phyloP scores from a whole-genome alignment of 352 stramenopile genomes.

The Elongisporangium prolatum region DNA sequence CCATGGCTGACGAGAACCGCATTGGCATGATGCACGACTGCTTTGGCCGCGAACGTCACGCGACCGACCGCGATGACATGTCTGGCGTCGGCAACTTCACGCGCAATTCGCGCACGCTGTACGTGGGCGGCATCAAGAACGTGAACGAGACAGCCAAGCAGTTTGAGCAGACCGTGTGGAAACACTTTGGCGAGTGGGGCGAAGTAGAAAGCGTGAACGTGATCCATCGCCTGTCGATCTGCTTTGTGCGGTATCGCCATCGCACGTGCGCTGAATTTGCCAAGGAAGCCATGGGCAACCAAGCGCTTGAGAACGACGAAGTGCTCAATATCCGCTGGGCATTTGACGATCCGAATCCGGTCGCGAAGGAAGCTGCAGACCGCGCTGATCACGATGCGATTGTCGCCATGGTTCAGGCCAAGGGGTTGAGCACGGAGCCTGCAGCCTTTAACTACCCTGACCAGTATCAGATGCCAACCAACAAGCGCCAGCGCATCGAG shows the following conservation, averaged over 20 bases:
- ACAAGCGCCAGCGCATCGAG: constrained; percentile 67
- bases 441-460: constrained; percentile 77
- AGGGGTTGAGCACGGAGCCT: constrained; percentile 51
- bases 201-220: constrained; percentile 94
- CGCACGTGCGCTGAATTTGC: constrained; percentile 78
- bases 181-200: constrained; percentile 92
- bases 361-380: constrained; percentile 83
- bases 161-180: constrained; percentile 64
- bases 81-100: constrained; percentile 89
- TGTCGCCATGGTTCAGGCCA: constrained; percentile 75
- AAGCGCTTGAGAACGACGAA: constrained; percentile 82
- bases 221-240: constrained; percentile 88
- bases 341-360: constrained; percentile 92
- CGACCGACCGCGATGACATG: constrained; percentile 92
- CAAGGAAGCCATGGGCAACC: constrained; percentile 90
- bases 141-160: constrained; percentile 37
- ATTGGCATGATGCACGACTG: constrained; percentile 91
- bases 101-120: constrained; percentile 88
- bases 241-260: constrained; percentile 87
- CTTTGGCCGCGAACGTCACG: constrained; percentile 90
- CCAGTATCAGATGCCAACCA: constrained; percentile 65
- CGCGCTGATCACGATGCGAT: constrained; percentile 88
- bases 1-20: constrained; percentile 61
- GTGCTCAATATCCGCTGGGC: constrained; percentile 92
- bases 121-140: constrained; percentile 83